Base-by-base conservation (phyloP, 768 basidiomycete species). In the Agaricus blazei region DNA sequence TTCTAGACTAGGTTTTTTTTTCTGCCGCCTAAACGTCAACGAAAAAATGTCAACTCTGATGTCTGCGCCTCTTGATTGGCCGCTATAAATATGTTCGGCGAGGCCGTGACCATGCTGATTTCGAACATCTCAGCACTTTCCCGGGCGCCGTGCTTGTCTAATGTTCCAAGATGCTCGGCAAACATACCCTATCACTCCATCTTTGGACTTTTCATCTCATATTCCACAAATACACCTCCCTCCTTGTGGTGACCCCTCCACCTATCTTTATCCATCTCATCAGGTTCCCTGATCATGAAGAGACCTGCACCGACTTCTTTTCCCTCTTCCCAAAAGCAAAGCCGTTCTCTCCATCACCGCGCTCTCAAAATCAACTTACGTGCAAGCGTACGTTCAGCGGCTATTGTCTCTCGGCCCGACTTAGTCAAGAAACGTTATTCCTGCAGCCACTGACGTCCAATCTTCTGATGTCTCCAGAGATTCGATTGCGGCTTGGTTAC, bases 131-230 rank as follows among this genome's bases (percentile, higher is more conserved):
- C 28, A 19, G 37, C 26, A 14, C 3, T 46, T 55, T 19, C 28
- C 12, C 40, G 54, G 46, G 47, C 54, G 54, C 53, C 29, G 38
- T 55, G 54, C 36, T 55, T 41, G 29, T 40, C 28, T 52, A 41
- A 55, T 48, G 28, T 42, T 55, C 54, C 46, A 55, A 15, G 6
- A 19, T 47, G 15, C 38, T 38, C 54, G 46, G 54, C 28, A 55
- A 43, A 37, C n/a, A 26, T 23, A 23, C 28, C 45, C 19, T 4
- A 14, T 19, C 15, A 15, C 6, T 12, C 12, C 40, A 41, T 41
- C 19, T 19, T 5, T 41, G 7, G 19, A 14, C 14, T 12, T 15
- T 2, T 41, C 19, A 9, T 41, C 40, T 41, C 40, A 41, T 12
- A 29, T 3, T 15, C 28, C 29, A 47, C 34, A 11, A 8, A 34